Evolutionary conservation across 768 basidiomycete genomes (phyloP).

Genomic region (Mrakia hoshinonis): DNA sequence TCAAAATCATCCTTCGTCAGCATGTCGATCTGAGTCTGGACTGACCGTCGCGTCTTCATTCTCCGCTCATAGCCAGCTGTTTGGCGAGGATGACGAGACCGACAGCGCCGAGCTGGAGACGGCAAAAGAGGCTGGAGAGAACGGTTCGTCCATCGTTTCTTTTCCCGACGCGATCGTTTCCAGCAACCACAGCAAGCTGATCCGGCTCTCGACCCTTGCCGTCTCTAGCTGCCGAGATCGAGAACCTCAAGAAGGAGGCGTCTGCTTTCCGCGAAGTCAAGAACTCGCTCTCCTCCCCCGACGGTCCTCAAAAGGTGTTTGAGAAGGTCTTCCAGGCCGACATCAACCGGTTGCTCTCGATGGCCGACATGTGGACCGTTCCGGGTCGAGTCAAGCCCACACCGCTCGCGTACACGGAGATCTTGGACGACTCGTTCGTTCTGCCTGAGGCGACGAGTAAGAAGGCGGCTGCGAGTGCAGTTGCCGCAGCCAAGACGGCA

Average conservation of each 20-base stretch:
- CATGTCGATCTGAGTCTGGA: too few species aligned
- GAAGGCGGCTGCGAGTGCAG: constrained; percentile 32
- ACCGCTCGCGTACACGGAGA: constrained; percentile 70
- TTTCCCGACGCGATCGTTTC: not conserved
- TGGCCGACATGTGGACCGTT: constrained; percentile 92
- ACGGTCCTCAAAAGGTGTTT: constrained; percentile 64
- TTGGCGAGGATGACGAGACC: constrained; percentile 76
- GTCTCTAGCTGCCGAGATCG: constrained; percentile 72
- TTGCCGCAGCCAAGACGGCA: constrained; percentile 29
- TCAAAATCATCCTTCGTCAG: too few species aligned
- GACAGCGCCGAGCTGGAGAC: constrained; percentile 75
- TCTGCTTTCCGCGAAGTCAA: constrained; percentile 78
- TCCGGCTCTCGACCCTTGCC: not conserved
- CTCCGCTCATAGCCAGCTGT: constrained; percentile 59
- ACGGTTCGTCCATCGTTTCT: constrained; percentile 50
- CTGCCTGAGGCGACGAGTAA: constrained; percentile 34
- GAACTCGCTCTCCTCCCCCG: constrained; percentile 50
- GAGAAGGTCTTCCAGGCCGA: constrained; percentile 86
- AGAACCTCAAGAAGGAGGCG: constrained; percentile 77
- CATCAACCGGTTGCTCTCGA: constrained; percentile 75
- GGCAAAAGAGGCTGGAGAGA: constrained; percentile 86
- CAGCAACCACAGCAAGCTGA: not conserved
- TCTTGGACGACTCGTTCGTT: constrained; percentile 57
- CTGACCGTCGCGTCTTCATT: constrained; percentile 1
- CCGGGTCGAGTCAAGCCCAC: constrained; percentile 68